Conservation (phyloP, 768 basidiomycete species). For the Lepiota venenata region DNA sequence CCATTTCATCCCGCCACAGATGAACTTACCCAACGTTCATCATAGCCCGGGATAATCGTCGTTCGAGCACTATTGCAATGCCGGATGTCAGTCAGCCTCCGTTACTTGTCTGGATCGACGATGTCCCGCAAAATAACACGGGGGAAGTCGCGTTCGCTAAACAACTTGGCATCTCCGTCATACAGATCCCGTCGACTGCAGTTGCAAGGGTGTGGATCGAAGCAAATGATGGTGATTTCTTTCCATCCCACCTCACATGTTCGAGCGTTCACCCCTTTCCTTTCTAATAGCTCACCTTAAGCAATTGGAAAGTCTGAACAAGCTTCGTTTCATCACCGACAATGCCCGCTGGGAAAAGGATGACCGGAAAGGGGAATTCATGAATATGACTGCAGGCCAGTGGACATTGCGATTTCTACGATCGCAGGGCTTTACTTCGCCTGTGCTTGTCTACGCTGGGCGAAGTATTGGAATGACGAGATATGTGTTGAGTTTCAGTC, state of each 20-base stretch:
- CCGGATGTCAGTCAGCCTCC: conserved; percentile 9
- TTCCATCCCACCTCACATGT: not conserved
- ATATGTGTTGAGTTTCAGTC: conserved; percentile 19
- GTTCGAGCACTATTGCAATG: not conserved
- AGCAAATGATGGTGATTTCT: conserved; percentile 19
- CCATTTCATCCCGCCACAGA: not conserved
- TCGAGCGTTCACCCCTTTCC: not conserved
- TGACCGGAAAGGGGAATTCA: not conserved
- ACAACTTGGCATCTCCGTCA: conserved; percentile 17
- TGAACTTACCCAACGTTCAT: not conserved
- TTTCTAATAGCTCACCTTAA: conserved; percentile 19
- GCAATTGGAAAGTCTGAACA: conserved; percentile 16
- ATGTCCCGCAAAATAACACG: conserved; percentile 17
- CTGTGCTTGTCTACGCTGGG: conserved; percentile 21
- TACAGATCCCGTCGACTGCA: conserved; percentile 25
- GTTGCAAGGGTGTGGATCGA: conserved; percentile 25
- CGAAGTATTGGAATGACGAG: conserved; percentile 14
- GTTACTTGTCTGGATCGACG: conserved; percentile 27
- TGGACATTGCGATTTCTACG: conserved; percentile 23
- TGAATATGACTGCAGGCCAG: conserved; percentile 23
- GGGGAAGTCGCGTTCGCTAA: conserved; percentile 15
- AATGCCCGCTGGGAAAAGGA: conserved; percentile 22
- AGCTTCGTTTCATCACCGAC: conserved; percentile 28
- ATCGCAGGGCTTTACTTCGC: conserved; percentile 16
- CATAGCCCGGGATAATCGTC: not conserved